These are phyloP conservation scores for Xylariaceae sp. DNA, from an alignment of 2,329 filamentous ascomycete species.

Conservation along the genomic window DNA sequence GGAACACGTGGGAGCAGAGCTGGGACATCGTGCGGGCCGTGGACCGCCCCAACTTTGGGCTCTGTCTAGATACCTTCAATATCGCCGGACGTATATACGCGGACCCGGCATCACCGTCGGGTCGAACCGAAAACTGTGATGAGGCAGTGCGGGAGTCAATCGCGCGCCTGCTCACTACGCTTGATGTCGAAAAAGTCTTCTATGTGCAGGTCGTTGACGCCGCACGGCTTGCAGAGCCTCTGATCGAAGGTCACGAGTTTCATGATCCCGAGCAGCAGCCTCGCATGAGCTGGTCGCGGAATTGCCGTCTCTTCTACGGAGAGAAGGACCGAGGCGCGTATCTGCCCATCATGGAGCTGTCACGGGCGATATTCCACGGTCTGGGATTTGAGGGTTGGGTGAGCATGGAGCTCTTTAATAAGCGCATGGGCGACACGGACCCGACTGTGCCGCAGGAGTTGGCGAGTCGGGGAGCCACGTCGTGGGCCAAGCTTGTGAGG, in stretches of 20 bases:
- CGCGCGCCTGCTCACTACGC: conserved; percentile 45
- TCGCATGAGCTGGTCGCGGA: conserved; percentile 75
- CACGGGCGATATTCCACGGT: conserved; percentile 57
- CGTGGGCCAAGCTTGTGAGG: conserved; percentile 29
- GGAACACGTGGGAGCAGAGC: conserved; percentile 67
- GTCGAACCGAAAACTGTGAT: conserved; percentile 53
- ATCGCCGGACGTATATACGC: conserved; percentile 68
- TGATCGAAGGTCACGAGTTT: conserved; percentile 55
- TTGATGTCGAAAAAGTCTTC: conserved; percentile 65
- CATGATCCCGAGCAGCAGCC: conserved; percentile 55
- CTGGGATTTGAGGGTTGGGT: conserved; percentile 67
- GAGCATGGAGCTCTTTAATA: conserved; percentile 67
- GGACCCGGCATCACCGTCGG: conserved; percentile 54
- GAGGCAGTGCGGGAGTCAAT: conserved; percentile 52
- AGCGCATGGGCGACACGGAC: conserved; percentile 51
- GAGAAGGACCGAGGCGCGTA: conserved; percentile 62
- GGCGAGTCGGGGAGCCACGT: conserved; percentile 28
- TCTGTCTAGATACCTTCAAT: conserved; percentile 77
- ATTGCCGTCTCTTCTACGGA: conserved; percentile 68
- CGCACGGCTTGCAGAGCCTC: conserved; percentile 55
- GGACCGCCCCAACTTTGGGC: conserved; percentile 66
- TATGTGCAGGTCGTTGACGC: conserved; percentile 76
- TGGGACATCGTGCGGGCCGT: conserved; percentile 66
- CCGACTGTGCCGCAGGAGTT: conserved; percentile 48
- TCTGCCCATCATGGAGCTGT: conserved; percentile 60